Conservation (phyloP, 768 basidiomycete genomes). For the Mycena polygramma region DNA sequence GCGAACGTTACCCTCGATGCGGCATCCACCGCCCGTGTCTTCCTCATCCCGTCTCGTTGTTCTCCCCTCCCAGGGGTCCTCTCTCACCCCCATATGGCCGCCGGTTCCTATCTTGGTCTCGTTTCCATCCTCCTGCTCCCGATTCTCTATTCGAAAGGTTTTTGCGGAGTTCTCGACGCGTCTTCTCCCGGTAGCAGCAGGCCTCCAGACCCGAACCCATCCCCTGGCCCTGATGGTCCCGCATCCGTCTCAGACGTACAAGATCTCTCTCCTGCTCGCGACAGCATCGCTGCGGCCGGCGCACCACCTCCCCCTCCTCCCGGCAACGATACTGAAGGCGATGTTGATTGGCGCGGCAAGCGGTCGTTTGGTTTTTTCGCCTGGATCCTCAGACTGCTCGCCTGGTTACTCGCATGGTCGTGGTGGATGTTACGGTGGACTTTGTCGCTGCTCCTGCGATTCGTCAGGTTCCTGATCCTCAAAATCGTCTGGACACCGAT, state of each 20-base stretch:
- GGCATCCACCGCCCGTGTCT: background rate
- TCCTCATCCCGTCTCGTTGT: background rate
- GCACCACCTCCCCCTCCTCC: constrained; percentile 20
- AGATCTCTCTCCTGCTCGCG: background rate
- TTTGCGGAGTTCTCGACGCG: background rate
- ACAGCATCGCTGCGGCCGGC: background rate
- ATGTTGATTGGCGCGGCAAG: background rate
- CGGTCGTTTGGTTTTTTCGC: background rate
- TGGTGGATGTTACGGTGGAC: background rate
- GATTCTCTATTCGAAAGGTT: background rate
- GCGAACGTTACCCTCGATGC: background rate
- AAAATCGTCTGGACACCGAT: background rate
- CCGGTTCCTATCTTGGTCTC: background rate
- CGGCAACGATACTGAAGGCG: constrained; percentile 4
- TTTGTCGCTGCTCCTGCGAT: background rate
- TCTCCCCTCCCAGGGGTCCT: background rate
- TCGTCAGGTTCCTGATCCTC: background rate
- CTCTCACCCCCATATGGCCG: background rate
- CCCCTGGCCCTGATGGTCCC: background rate
- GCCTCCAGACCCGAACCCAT: background rate
- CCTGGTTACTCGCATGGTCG: background rate
- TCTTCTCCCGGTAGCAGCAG: background rate
- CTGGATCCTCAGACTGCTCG: too few relatives aligned
- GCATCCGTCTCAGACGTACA: background rate
- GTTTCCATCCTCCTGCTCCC: background rate